Evolutionary conservation across 257 asterid species (phyloP).

Genomic region (Fraxinus pennsylvanica): DNA sequence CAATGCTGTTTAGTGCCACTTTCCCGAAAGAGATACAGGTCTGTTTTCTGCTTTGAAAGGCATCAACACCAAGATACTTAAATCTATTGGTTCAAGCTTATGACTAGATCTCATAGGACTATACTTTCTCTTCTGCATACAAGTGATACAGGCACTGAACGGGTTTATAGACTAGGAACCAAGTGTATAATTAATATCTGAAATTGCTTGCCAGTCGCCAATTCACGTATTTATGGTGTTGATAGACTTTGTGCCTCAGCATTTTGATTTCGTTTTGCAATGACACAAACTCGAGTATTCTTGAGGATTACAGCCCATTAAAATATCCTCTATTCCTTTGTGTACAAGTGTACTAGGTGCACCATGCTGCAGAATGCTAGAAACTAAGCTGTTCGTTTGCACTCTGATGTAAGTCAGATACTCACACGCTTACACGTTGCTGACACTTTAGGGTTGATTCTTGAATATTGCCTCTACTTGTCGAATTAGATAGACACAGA

Average conservation of each 20-base stretch:
- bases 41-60: constrained; percentile 20
- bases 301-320: background rate
- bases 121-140: background rate
- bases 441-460: background rate
- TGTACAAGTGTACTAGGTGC: background rate
- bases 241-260: background rate
- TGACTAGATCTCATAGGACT: background rate
- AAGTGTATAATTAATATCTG: background rate
- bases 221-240: background rate
- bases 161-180: background rate
- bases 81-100: background rate
- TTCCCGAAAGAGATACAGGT: constrained; percentile 99
- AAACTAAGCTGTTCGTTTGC: background rate
- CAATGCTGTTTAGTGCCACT: constrained; percentile 96
- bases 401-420: background rate
- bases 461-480: background rate
- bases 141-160: background rate
- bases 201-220: background rate
- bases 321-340: background rate
- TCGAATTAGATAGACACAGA: background rate
- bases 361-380: background rate
- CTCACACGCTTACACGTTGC: background rate
- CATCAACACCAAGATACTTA: constrained; percentile 1
- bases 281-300: background rate
- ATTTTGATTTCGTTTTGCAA: background rate